Evolutionary conservation across 768 basidiomycete species (phyloP).

Genomic region (Auriculariales sp.): DNA sequence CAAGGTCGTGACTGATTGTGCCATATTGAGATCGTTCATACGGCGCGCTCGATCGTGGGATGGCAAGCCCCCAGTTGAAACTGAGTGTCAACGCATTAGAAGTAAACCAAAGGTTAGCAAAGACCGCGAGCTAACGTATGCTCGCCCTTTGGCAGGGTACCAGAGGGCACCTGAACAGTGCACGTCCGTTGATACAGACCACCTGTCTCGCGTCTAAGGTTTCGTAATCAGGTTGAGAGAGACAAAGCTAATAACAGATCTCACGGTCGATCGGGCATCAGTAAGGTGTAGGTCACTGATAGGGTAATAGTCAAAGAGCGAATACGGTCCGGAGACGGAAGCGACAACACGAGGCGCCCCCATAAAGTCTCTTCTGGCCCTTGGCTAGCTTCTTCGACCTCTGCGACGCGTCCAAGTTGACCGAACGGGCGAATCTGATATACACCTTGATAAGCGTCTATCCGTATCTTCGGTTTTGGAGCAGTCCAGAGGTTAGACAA

Average conservation of each 20-base stretch:
- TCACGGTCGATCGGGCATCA: background rate
- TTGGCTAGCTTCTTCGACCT: background rate
- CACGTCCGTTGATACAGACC: background rate
- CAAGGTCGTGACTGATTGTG: background rate
- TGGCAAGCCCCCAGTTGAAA: background rate
- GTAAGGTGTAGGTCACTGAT: no score
- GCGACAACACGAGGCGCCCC: background rate
- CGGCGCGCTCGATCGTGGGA: background rate
- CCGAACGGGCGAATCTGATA: background rate
- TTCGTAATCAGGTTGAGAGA: background rate
- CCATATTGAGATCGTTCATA: background rate
- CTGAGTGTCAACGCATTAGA: background rate
- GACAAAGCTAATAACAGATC: background rate
- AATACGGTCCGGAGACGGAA: background rate
- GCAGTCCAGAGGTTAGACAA: no score
- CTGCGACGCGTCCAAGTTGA: background rate
- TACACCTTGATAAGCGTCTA: background rate
- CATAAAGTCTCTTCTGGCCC: background rate
- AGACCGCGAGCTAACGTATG: background rate
- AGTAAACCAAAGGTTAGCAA: background rate
- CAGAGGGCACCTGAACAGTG: background rate
- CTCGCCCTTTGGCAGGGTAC: background rate
- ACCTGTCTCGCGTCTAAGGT: background rate
- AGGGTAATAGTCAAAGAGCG: background rate
- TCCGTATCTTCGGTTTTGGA: background rate